Percentiles rank a stretch among this genome's conserved stretches.
Conservation (phyloP, 2,329 filamentous ascomycete genomes). For the Rhynchosporium secalis region DNA sequence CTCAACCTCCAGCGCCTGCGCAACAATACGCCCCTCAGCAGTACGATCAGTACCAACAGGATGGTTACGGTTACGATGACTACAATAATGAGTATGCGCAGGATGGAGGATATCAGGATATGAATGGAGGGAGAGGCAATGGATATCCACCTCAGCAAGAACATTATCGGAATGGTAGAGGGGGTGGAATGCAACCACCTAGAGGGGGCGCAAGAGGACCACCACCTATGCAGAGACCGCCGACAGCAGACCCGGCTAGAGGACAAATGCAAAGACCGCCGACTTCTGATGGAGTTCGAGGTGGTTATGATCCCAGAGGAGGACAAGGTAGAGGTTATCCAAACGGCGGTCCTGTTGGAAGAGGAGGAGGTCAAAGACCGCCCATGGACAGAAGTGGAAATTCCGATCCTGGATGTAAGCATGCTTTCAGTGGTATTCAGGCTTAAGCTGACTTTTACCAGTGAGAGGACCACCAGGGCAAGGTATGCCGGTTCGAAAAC, state of each 20-base stretch:
- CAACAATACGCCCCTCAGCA: slow-evolving; percentile 67
- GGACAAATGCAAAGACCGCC: slow-evolving; percentile 35
- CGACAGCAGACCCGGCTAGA: slow-evolving; percentile 30
- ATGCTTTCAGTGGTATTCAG: slow-evolving; percentile 21
- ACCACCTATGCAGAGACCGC: slow-evolving; percentile 33
- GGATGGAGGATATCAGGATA: slow-evolving; percentile 33
- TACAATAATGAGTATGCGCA: slow-evolving; percentile 33
- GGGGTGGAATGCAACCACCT: slow-evolving; percentile 28
- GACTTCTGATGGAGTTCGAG: slow-evolving; percentile 30
- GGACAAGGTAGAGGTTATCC: slow-evolving; percentile 35
- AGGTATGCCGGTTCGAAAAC: slow-evolving; percentile 26
- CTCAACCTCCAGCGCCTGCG: slow-evolving; percentile 29
- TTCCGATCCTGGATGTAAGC: slow-evolving; percentile 39
- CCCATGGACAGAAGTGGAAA: slow-evolving; percentile 28
- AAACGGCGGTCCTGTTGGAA: slow-evolving; percentile 31
- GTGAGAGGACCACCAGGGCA: slow-evolving; percentile 23
- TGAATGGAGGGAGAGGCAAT: slow-evolving; percentile 35
- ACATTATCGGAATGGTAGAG: slow-evolving; percentile 34
- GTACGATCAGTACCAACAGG: slow-evolving; percentile 38
- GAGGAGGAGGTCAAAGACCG: slow-evolving; percentile 34
- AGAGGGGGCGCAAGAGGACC: slow-evolving; percentile 23
- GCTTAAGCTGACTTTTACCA: slow-evolving; percentile 25
- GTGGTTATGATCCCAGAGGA: slow-evolving; percentile 32
- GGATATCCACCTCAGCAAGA: slow-evolving; percentile 36
- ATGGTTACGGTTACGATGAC: slow-evolving; percentile 37